Base-by-base conservation (phyloP, 1,139 yeast species). In the Geotrichum fermentans region DNA sequence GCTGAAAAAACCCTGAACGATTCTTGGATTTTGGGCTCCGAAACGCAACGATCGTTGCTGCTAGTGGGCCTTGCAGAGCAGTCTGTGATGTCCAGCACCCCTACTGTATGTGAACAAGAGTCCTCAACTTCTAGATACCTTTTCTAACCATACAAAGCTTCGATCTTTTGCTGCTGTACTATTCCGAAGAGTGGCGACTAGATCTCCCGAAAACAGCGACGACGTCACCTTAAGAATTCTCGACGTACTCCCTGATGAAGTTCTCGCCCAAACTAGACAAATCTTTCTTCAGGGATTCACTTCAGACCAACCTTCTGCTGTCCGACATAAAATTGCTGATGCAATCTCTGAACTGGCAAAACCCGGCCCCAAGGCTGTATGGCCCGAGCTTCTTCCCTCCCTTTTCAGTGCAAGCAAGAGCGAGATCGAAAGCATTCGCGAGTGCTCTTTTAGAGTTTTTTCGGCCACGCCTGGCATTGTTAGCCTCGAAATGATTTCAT, bases 241-340 rank as follows among this genome's bases (percentile, higher is more conserved):
- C 52, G 95, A 92, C 22, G 78, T 78, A 36, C 72, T 88, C 24
- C 73, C 80, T 51, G 78, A 75, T 36, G 77, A 74, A 8, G 83
- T 81, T 1, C 74, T 79, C 53, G 66, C 63, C 32, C 86, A 83
- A 61, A 80, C 90, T 51, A 79, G 95, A 58, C 59, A 72, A 14
- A 73, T 79, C 33, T 75, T 92, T 43, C 73, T 90, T 57, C 75
- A 76, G 49, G 97, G 97, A 11, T 87, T 92, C 58, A 65, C 77
- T 4, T 64, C 81, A 2, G 82, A 75, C 51, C 84, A 82, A 62
- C 72, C 84, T 20, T 79, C 79, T 53, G 78, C 76, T 55, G 90
- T 89, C 33, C 82, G 97, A 64, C 97, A 90, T 66, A 92, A 92
- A 64, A 73, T 92, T 49, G 82, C 96, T 3, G 98, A 92, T 70